A percentile compares a stretch with the other conserved stretches of the same genome.
These are phyloP conservation scores for Phlegmacium glaucopus DNA, from an alignment of 768 basidiomycete species.

Conservation along the genomic window DNA sequence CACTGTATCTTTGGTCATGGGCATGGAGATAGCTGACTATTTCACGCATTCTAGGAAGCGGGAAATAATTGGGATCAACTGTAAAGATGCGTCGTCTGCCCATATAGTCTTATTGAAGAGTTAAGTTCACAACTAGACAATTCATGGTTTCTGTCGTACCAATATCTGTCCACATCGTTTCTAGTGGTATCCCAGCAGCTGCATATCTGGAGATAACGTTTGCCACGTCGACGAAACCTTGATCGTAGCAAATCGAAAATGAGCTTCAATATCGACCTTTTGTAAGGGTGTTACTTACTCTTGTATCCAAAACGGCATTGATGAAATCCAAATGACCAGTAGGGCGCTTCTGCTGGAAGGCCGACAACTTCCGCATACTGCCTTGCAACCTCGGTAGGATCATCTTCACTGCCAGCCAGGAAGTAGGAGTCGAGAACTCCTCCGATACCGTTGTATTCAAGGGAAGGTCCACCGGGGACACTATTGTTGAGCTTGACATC, in stretches of 20 bases:
- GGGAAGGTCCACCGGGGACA: conserved; percentile 30
- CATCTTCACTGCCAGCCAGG: conserved; percentile 58
- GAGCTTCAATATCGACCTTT: not conserved
- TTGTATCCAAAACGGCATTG: conserved; percentile 72
- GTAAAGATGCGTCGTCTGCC: conserved; percentile 65
- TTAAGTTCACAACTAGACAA: not conserved
- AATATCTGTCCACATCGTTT: conserved; percentile 82
- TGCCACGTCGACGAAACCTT: conserved; percentile 64
- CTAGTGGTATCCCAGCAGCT: conserved; percentile 58
- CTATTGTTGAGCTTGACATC: conserved; percentile 62
- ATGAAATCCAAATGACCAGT: conserved; percentile 72
- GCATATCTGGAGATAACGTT: conserved; percentile 61
- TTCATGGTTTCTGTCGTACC: conserved; percentile 29
- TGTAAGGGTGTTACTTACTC: conserved; percentile 37
- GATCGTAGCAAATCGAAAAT: not conserved
- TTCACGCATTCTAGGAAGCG: conserved; percentile 57
- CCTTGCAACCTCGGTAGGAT: conserved; percentile 54
- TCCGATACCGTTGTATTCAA: conserved; percentile 79
- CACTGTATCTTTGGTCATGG: conserved; percentile 58
- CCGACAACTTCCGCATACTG: conserved; percentile 73
- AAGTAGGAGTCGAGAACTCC: conserved; percentile 80
- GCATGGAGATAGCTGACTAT: conserved; percentile 59
- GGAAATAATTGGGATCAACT: conserved; percentile 66
- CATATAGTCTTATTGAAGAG: conserved; percentile 55
- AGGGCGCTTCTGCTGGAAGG: conserved; percentile 66